These are phyloP conservation scores for Ophiostoma ulmi DNA, from an alignment of 2,329 filamentous ascomycete species.

Conservation along the genomic window DNA sequence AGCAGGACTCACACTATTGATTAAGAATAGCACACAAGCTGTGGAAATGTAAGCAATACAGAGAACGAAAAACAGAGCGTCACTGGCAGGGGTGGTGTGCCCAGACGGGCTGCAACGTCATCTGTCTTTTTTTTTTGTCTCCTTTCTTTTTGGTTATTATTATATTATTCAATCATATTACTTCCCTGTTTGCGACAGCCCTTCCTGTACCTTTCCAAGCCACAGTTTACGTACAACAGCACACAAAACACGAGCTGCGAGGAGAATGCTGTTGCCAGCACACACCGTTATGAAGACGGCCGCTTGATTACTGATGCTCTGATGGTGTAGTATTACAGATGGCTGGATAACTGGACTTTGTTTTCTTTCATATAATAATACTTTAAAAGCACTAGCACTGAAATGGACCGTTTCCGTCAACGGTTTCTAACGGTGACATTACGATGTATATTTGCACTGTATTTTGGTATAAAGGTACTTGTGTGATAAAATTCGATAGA, in stretches of 20 bases:
- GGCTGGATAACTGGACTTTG: neutral
- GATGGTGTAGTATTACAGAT: neutral
- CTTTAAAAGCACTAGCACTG: neutral
- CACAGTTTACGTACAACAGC: slow-evolving; percentile 10
- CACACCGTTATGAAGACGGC: too few species aligned
- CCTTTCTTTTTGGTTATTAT: neutral
- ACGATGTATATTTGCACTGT: slow-evolving; percentile 1
- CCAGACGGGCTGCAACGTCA: slow-evolving; percentile 8
- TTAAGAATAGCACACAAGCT: neutral
- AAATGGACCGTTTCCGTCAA: neutral
- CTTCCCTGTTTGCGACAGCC: neutral
- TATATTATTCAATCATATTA: neutral
- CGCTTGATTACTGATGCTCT: neutral
- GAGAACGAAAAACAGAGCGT: neutral
- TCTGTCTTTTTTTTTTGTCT: neutral
- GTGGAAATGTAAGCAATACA: neutral
- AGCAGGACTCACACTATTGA: neutral
- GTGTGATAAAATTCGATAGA: neutral
- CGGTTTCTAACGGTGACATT: neutral
- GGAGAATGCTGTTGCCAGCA: too few species aligned
- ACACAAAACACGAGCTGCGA: neutral
- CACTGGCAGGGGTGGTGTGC: slow-evolving; percentile 6
- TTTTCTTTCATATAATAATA: neutral
- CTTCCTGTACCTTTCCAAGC: neutral
- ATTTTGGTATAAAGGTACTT: neutral